These are phyloP conservation scores for Acer saccharum DNA, from an alignment of 345 rosid genomes.

Conservation along the genomic window DNA sequence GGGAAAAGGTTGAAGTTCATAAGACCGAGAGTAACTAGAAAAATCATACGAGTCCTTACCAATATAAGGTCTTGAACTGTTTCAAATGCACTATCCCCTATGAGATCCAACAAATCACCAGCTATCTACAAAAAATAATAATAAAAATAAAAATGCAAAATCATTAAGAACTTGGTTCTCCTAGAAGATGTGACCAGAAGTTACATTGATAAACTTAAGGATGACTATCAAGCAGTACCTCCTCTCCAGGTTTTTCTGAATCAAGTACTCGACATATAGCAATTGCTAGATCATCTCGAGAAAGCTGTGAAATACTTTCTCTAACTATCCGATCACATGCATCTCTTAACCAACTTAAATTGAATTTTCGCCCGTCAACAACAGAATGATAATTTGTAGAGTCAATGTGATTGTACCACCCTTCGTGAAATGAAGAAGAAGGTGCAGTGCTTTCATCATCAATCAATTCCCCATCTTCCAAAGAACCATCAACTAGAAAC, in stretches of 20 bases:
- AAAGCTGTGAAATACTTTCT: constrained; percentile 71
- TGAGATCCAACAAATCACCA: constrained; percentile 88
- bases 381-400: constrained; percentile 30
- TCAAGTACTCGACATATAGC: constrained; percentile 90
- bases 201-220: constrained; percentile 15
- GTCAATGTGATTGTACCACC: constrained; percentile 48
- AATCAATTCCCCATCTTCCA: constrained; percentile 52
- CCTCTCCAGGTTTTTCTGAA: constrained; percentile 89
- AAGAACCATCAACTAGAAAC: constrained; percentile 65
- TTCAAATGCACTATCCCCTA: constrained; percentile 92
- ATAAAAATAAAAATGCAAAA: not conserved
- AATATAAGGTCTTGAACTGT: constrained; percentile 80
- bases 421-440: constrained; percentile 42
- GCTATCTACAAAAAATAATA: constrained; percentile 59
- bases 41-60: constrained; percentile 41
- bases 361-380: constrained; percentile 42
- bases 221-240: constrained; percentile 53
- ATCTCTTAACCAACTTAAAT: constrained; percentile 87
- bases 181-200: constrained; percentile 15
- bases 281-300: constrained; percentile 91
- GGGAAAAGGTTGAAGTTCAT: not conserved
- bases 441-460: constrained; percentile 42
- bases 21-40: not conserved
- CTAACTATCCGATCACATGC: constrained; percentile 69
- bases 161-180: constrained; percentile 18